These are phyloP conservation scores for Chaetomium strumarium DNA, from an alignment of 2,329 filamentous ascomycete species.

Conservation along the genomic window DNA sequence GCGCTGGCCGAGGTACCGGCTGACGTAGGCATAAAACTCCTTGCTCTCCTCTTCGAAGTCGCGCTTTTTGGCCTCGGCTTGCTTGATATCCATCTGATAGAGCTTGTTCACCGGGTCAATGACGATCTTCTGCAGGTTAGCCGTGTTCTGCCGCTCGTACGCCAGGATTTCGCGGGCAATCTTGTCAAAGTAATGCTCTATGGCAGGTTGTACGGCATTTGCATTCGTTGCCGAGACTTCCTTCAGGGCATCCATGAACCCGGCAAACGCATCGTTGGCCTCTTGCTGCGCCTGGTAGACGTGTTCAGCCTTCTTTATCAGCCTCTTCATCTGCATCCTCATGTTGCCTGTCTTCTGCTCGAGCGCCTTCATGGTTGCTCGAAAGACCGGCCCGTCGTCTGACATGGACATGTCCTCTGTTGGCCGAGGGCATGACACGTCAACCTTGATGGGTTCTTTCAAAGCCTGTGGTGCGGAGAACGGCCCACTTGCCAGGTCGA, in stretches of 20 bases:
- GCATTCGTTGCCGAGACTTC: constrained; percentile 88
- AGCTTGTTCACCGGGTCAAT: constrained; percentile 90
- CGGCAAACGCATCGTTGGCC: constrained; percentile 78
- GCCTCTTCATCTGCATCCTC: constrained; percentile 90
- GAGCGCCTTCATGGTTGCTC: constrained; percentile 91
- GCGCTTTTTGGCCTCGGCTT: constrained; percentile 91
- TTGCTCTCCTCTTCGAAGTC: constrained; percentile 99
- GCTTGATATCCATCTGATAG: constrained; percentile 95
- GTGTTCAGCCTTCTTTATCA: constrained; percentile 88
- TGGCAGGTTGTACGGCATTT: constrained; percentile 91
- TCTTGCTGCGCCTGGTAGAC: constrained; percentile 72
- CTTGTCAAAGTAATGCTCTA: constrained; percentile 97
- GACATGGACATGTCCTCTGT: constrained; percentile 77
- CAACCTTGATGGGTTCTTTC: constrained; percentile 66
- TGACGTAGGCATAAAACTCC: constrained; percentile 94
- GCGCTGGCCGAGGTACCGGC: constrained; percentile 90
- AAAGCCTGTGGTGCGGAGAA: constrained; percentile 19
- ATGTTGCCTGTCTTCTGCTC: constrained; percentile 97
- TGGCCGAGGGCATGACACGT: constrained; percentile 79
- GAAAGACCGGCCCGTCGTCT: constrained; percentile 91
- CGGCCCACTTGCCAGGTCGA: constrained; percentile 31
- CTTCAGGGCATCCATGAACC: constrained; percentile 78
- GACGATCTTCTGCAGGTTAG: constrained; percentile 83
- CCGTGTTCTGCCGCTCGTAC: constrained; percentile 80
- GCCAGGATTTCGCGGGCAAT: constrained; percentile 84